Base-by-base conservation (phyloP, 2,329 filamentous ascomycete genomes). In the Fusarium penzigii region DNA sequence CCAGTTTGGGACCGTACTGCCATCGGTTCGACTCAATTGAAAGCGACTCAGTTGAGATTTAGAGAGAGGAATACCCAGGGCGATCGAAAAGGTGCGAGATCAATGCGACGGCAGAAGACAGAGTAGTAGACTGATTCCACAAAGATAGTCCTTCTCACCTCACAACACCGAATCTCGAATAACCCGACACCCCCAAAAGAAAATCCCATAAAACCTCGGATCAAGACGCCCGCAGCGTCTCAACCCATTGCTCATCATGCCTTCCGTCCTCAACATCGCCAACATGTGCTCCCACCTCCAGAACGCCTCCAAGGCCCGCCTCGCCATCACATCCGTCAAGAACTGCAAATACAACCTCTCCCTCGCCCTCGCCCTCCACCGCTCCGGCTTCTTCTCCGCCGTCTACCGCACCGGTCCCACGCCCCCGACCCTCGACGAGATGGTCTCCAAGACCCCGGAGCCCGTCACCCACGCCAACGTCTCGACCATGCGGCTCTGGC, bases 211-310 rank as follows among this genome's bases (percentile, higher is more conserved):
- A 25, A 13, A 11, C 45, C 13, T n/a, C 12, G n/a, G 39, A 40
- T 17, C 9, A 25, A 40, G 17, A 6, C 39, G 6, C 3, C n/a
- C 16, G 14, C 34, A 44, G 17, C 29, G 43, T 20, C 17, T 44
- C 39, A 38, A 48, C 47, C 25, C 29, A 39, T 20, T 29, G 17
- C 38, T 9, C 62, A 63, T 43, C 58, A 74, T 74, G 72, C 70
- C 71, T 6, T 74, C 72, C 65, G 82, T 96, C 74, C 78, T 83
- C 68, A 84, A 87, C 73, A 82, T 96, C 59, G 81, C 85, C 65
- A 78, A 93, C 78, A 85, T 92, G 75, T 95, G 90, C 80, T 92
- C 91, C 61, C 92, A 96, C 77, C 81, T 97, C 51, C 90, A 94
- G 72, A 97, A 97, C 78, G 90, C 89, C 61, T 88, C 88, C 51